phyloP scores from a whole-genome alignment of 2,329 filamentous ascomycete species.

The Cytospora piceae region DNA sequence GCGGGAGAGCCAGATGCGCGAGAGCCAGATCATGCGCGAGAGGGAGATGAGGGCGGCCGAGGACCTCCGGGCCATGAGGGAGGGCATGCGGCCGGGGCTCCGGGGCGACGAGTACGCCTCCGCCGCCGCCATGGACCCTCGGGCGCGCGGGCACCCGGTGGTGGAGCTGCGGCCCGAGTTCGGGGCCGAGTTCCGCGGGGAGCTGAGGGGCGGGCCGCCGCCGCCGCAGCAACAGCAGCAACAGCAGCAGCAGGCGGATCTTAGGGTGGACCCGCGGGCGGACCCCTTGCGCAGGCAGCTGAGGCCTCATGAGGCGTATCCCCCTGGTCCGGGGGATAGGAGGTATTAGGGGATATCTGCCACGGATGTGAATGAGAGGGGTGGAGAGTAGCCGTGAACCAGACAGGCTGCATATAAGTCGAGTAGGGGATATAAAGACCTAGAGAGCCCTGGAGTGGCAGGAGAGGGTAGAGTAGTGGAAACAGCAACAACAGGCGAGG shows the following conservation, averaged over 20 bases:
- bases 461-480: not conserved
- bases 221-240: not conserved
- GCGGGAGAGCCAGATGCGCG: slow-evolving; percentile 20
- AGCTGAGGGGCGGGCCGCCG: slow-evolving; percentile 23
- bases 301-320: slow-evolving; percentile 27
- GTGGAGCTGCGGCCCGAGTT: slow-evolving; percentile 18
- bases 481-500: not conserved
- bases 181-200: slow-evolving; percentile 23
- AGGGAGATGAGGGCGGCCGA: slow-evolving; percentile 20
- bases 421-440: not conserved
- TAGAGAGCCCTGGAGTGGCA: not conserved
- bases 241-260: not conserved
- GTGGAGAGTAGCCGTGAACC: not conserved
- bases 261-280: slow-evolving; percentile 12
- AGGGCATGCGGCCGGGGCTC: slow-evolving; percentile 24
- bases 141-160: slow-evolving; percentile 13
- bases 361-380: not conserved
- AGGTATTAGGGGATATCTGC: slow-evolving; percentile 13
- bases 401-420: not conserved
- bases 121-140: slow-evolving; percentile 14
- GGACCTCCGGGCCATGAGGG: slow-evolving; percentile 25
- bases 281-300: slow-evolving; percentile 26
- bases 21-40: slow-evolving; percentile 16
- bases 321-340: slow-evolving; percentile 23
- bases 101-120: slow-evolving; percentile 15